Evolutionary conservation across 2,329 filamentous ascomycete species (phyloP), one percentile per base, ranked within the genome.

Genomic region (Colletotrichum musicola): DNA sequence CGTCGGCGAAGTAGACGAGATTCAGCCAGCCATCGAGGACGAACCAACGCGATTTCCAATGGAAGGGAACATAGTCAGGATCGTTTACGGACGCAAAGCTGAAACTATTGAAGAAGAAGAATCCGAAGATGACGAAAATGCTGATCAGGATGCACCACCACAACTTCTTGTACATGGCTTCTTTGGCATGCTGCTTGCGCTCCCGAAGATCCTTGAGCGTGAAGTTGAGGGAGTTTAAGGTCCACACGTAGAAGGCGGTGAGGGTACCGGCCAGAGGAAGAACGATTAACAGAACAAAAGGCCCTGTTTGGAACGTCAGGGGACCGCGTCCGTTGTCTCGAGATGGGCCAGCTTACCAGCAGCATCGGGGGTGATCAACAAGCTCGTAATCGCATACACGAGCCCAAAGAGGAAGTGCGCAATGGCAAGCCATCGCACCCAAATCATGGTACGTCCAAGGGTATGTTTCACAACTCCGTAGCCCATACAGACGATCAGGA

Each of bases 171-270:
- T 98, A 99, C 97, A 99, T 99, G 81, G 89, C 81, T 55, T 95
- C 94, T 79, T 99, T 99, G 74, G 92, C 91, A 74, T 93, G 92
- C 81, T 99, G 96, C 81, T 97, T 98, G 72, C 96, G 91, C 76
- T 97, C 93, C 63, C 92, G 88, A n/a, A 99, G 87, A 75, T 98
- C 95, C 81, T 98, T 98, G 83, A 98, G 95, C 0, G 96, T 99
- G 66, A 92, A 86, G 79, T 95, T 97, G 66, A 99, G 87, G 22
- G 95, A 97, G 83, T 98, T 98, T 72, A 99, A 86, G 0, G 96
- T 99, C 96, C 96, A 99, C 70, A 99, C 93, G 80, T 99, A 99
- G 81, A 99, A 99, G 12, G 93, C 95, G 18, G 96, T 99, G 71
- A 99, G 83, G 0, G 96, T 98, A 54, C 89, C 95, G 4, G 95